Percentiles rank a stretch among this genome's conserved stretches.
Conservation (phyloP, 1,284 basidiomycete genomes). For the Ustilago crameri region DNA sequence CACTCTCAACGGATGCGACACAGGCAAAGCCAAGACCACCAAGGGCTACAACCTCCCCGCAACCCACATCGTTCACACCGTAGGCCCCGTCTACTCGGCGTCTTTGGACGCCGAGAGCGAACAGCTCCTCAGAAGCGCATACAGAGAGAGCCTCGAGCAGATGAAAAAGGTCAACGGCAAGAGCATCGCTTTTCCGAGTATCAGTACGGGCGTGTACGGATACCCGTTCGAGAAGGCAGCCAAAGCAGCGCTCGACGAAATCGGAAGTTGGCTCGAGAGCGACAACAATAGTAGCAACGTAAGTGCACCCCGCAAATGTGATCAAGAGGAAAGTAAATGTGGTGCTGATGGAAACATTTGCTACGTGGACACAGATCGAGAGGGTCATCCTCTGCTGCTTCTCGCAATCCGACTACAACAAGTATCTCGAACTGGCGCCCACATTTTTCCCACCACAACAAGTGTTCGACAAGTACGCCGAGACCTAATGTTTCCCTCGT, state of each 20-base stretch:
- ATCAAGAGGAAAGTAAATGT: too few species aligned
- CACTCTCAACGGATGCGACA: slow-evolving; percentile 75
- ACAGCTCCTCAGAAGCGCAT: slow-evolving; percentile 69
- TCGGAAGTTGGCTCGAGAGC: slow-evolving; percentile 47
- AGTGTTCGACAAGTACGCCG: slow-evolving; percentile 29
- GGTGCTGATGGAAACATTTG: too few species aligned
- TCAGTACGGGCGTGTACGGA: slow-evolving; percentile 65
- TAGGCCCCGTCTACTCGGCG: slow-evolving; percentile 80
- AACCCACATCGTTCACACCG: slow-evolving; percentile 85
- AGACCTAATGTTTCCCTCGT: not conserved
- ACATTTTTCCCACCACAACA: slow-evolving; percentile 32
- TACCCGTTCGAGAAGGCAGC: slow-evolving; percentile 61
- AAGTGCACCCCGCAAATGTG: slow-evolving; percentile 3
- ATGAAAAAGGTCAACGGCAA: slow-evolving; percentile 26
- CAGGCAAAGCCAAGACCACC: slow-evolving; percentile 86
- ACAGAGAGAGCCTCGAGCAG: slow-evolving; percentile 49
- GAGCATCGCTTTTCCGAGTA: slow-evolving; percentile 62
- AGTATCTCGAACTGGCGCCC: slow-evolving; percentile 31
- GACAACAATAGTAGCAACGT: slow-evolving; percentile 25
- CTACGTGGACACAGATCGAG: too few species aligned
- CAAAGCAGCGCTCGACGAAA: slow-evolving; percentile 44
- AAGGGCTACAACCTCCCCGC: slow-evolving; percentile 70
- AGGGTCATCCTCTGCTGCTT: slow-evolving; percentile 60
- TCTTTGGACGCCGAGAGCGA: slow-evolving; percentile 8
- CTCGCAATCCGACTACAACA: slow-evolving; percentile 44